These are phyloP conservation scores for Rubus idaeus DNA, from an alignment of 306 rosid genomes.

Conservation along the genomic window DNA sequence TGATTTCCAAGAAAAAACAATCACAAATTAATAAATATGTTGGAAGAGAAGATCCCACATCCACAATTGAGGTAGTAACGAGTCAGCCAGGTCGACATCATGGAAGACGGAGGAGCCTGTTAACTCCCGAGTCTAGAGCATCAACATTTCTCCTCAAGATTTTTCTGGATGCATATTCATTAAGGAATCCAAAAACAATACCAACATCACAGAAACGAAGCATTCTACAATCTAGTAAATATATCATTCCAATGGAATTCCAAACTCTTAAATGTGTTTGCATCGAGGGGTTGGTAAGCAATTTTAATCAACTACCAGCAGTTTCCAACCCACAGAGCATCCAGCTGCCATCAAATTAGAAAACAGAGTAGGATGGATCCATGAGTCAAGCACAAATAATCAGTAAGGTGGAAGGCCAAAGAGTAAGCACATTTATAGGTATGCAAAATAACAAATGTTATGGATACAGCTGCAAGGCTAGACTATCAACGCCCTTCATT, in stretches of 20 bases:
- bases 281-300: neutral
- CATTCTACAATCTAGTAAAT: neutral
- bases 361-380: neutral
- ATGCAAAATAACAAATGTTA: neutral
- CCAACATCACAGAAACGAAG: neutral
- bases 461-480: conserved; percentile 83
- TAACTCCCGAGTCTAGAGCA: conserved; percentile 68
- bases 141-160: conserved; percentile 68
- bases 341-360: neutral
- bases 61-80: neutral
- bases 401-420: neutral
- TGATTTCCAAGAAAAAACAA: neutral
- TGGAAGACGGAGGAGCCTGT: conserved; percentile 66
- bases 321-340: neutral
- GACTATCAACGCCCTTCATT: conserved; percentile 66
- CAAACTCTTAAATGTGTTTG: neutral
- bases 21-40: neutral
- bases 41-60: neutral
- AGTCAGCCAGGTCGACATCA: conserved; percentile 30
- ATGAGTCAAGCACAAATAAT: conserved; percentile 9
- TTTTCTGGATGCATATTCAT: conserved; percentile 50
- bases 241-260: neutral
- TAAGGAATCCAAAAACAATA: conserved; percentile 43
- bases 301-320: neutral
- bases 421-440: neutral